These are phyloP conservation scores for Ophioceras dolichostomum DNA, from an alignment of 2,329 filamentous ascomycete genomes.

Conservation along the genomic window DNA sequence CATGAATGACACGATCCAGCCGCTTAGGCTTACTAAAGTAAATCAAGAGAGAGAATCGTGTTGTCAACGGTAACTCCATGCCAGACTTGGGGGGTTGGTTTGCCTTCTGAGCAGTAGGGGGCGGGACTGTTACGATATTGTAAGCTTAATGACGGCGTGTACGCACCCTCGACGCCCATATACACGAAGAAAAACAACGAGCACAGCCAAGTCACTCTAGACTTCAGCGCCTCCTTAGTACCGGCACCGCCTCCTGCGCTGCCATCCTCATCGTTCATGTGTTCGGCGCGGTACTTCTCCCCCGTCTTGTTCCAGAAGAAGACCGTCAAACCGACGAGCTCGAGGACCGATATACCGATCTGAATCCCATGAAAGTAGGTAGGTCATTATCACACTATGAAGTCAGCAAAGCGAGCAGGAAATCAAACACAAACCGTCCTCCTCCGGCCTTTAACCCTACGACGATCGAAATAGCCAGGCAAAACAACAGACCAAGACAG, in stretches of 20 bases:
- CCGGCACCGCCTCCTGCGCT: slow-evolving; percentile 6
- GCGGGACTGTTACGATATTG: too few relatives aligned
- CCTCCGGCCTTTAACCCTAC: too few relatives aligned
- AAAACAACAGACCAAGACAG: too few relatives aligned
- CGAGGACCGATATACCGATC: slow-evolving; percentile 42
- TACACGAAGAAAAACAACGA: slow-evolving; percentile 64
- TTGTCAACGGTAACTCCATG: too few relatives aligned
- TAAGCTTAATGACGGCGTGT: too few relatives aligned
- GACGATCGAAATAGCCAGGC: too few relatives aligned
- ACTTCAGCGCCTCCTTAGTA: slow-evolving; percentile 26
- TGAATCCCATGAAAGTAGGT: slow-evolving; percentile 6
- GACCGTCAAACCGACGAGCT: slow-evolving; percentile 29
- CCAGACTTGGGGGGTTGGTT: too few relatives aligned
- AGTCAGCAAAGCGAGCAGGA: background rate
- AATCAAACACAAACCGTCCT: background rate
- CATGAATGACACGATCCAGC: slow-evolving; percentile 83
- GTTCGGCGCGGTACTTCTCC: slow-evolving; percentile 31
- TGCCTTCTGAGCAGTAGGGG: too few relatives aligned
- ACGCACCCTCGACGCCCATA: slow-evolving; percentile 51
- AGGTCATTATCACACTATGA: background rate
- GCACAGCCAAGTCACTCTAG: slow-evolving; percentile 55
- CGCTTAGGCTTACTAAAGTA: slow-evolving; percentile 49
- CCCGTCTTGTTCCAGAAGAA: slow-evolving; percentile 48
- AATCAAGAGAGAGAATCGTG: too few relatives aligned
- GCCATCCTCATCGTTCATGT: slow-evolving; percentile 12